Evolutionary conservation across 306 rosid species (phyloP), one percentile per base, ranked within the genome.

Genomic region (Citrullus colocynthis): DNA sequence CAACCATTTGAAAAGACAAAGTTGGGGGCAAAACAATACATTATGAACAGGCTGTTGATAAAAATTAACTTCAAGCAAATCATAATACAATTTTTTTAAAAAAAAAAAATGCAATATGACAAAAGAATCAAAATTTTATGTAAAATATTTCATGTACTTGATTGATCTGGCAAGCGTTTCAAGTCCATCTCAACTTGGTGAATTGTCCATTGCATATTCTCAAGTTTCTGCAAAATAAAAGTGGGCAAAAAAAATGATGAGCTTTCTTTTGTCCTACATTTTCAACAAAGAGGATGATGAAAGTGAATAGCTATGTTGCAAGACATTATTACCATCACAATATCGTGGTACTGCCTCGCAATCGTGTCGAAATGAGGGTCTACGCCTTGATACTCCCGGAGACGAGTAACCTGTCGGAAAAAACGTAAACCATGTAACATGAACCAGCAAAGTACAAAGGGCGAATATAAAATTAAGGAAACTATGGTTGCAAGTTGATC

Each of bases 201-300:
- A 76, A 96, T 96, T 34, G 96, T 96, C 99, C 99, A 96, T 80
- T 88, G 93, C 96, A 95, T 87, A 74, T 90, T 89, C 85, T 92
- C 97, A 82, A 95, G 81, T 85, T 92, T 89, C 97, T 95, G 96
- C 78, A 82, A 63, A 60, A 63, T 37, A 42, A 80, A 24, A 58
- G 72, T 42, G 79, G 63, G 49, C 1, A 57, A 56, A 54, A 24
- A 2, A 57, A 56, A 1, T 60, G 5, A 72, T 14, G 42, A 48
- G 12, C 8, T 72, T 45, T 12, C 37, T 70, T 13, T 45, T 45
- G 30, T 20, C 67, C 42, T 49, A 18, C 18, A 56, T 52, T 77
- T 74, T 37, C 64, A 37, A 51, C 44, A 81, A 21, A 11, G 18
- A 75, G 16, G 74, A 49, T 7, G 76, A 44, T 48, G 76, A 44